These are phyloP conservation scores for Colletotrichum trifolii DNA, from an alignment of 2,329 filamentous ascomycete species.

Conservation along the genomic window DNA sequence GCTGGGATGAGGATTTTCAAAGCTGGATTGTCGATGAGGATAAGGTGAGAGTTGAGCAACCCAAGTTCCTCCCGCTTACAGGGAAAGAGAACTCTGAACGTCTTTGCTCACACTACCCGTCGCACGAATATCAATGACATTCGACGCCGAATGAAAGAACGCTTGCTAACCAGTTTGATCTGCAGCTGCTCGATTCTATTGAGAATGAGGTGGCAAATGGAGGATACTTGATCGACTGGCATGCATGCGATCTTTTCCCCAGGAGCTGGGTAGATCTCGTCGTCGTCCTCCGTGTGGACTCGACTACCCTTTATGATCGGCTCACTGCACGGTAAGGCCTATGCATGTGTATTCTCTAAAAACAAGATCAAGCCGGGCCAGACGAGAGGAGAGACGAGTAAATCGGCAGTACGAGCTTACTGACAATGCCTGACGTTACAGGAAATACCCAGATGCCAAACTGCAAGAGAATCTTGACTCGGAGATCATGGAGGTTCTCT, in stretches of 20 bases:
- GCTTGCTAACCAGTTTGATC: slow-evolving; percentile 21
- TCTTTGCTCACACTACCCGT: too few species aligned
- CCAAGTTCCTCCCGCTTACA: neutral
- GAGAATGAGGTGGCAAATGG: slow-evolving; percentile 83
- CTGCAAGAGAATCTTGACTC: slow-evolving; percentile 96
- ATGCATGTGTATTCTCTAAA: too few species aligned
- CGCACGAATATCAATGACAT: too few species aligned
- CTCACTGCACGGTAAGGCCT: slow-evolving; percentile 72
- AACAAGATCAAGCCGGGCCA: too few species aligned
- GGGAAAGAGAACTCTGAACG: too few species aligned
- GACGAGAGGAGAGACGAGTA: too few species aligned
- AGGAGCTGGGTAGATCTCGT: slow-evolving; percentile 95
- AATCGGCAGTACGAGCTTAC: slow-evolving; percentile 32
- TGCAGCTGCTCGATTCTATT: slow-evolving; percentile 81
- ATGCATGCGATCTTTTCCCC: slow-evolving; percentile 95
- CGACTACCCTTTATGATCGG: slow-evolving; percentile 84
- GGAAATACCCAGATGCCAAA: slow-evolving; percentile 86
- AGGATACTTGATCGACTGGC: slow-evolving; percentile 95
- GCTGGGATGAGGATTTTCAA: slow-evolving; percentile 85
- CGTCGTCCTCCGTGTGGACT: slow-evolving; percentile 87
- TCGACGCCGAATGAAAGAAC: neutral
- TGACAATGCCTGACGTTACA: slow-evolving; percentile 44
- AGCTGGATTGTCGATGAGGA: slow-evolving; percentile 98
- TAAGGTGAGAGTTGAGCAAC: slow-evolving; percentile 67
- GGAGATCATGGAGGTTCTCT: slow-evolving; percentile 95